Evolutionary conservation across 2,329 filamentous ascomycete species (phyloP).

Genomic region (Aspergillus fumigatiaffinis): DNA sequence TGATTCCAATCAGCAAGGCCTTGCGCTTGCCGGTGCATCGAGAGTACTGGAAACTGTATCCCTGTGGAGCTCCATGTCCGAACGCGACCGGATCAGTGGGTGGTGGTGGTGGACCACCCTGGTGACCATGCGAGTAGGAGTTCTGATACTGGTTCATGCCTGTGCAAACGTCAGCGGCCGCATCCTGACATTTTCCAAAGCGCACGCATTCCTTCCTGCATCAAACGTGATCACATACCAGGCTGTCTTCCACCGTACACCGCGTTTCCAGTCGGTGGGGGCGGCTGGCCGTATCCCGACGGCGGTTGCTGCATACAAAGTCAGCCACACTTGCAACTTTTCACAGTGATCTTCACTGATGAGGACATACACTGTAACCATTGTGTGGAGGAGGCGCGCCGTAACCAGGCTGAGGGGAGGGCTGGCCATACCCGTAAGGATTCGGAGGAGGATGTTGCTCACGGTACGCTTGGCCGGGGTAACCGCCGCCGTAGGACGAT

Average conservation of each 20-base stretch:
- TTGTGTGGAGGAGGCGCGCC: constrained; percentile 27
- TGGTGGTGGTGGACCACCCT: constrained; percentile 61
- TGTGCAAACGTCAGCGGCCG: constrained; percentile 4
- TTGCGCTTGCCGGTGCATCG: constrained; percentile 85
- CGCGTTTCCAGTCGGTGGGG: constrained; percentile 33
- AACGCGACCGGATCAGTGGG: constrained; percentile 67
- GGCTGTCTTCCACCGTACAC: constrained; percentile 38
- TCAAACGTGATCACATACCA: constrained; percentile 24
- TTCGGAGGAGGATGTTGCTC: constrained; percentile 40
- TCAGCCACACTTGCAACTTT: constrained; percentile 8
- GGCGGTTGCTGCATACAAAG: constrained; percentile 20
- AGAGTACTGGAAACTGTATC: constrained; percentile 86
- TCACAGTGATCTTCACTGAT: not conserved
- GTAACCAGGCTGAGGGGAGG: constrained; percentile 38
- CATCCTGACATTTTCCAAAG: not conserved
- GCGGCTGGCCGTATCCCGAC: constrained; percentile 28
- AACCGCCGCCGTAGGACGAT: constrained; percentile 32
- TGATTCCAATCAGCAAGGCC: constrained; percentile 88
- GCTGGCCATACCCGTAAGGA: constrained; percentile 43
- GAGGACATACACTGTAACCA: constrained; percentile 35
- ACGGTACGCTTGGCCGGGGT: constrained; percentile 35
- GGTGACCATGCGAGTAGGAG: constrained; percentile 52
- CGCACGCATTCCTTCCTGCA: not conserved
- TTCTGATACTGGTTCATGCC: constrained; percentile 42
- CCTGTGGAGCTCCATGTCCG: constrained; percentile 72